Conservation (phyloP, 2,329 filamentous ascomycete species). For the Ascosphaera apis region DNA sequence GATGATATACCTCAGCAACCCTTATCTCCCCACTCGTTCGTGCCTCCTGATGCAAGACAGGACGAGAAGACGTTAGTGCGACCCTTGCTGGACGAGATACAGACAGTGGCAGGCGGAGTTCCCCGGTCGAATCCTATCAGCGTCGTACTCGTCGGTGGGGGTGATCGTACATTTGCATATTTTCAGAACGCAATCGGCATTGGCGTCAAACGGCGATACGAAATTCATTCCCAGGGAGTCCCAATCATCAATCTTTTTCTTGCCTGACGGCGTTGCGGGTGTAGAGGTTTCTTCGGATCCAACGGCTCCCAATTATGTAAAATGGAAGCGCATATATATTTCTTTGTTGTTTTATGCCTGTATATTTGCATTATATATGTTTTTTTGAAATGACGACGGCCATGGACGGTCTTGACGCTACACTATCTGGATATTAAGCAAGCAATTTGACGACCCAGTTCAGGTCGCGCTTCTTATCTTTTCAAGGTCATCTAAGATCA, state of each 20-base stretch:
- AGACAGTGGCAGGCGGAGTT: conserved; percentile 47
- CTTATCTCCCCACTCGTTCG: not conserved
- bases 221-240: conserved; percentile 58
- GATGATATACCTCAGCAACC: not conserved
- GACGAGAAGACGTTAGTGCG: conserved; percentile 25
- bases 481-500: too few relatives aligned
- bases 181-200: conserved; percentile 42
- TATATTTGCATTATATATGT: conserved; percentile 1
- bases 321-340: not conserved
- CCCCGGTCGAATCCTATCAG: conserved; percentile 49
- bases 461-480: too few relatives aligned
- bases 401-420: too few relatives aligned
- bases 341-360: not conserved
- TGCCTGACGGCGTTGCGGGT: conserved; percentile 16
- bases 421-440: too few relatives aligned
- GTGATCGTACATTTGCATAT: conserved; percentile 38
- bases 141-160: conserved; percentile 63
- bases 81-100: conserved; percentile 53
- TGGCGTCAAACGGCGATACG: conserved; percentile 56
- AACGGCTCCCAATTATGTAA: not conserved
- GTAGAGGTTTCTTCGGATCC: not conserved
- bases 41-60: conserved; percentile 6
- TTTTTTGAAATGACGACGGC: not conserved
- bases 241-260: conserved; percentile 60
- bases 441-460: too few relatives aligned